Evolutionary conservation across 805 yeast species (phyloP), one percentile per base, ranked within the genome.

Genomic region (Alloascoidea hylecoeti): DNA sequence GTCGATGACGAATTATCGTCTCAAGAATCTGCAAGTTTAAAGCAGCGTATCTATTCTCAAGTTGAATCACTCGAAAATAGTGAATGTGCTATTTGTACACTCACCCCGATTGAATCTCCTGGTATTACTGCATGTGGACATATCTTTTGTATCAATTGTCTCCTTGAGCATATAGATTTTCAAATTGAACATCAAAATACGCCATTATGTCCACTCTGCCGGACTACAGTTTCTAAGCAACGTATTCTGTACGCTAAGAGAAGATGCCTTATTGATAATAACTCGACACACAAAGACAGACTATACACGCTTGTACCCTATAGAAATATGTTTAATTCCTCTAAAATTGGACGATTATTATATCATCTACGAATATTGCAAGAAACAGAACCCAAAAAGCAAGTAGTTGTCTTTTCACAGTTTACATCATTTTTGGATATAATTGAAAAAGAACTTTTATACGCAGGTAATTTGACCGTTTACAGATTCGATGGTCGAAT

Each of bases 331-430:
- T 46, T 58, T 14, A 67, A 75, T 36, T 78, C 95, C 0, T 71
- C 94, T 0, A 86, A 86, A 52, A 63, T 83, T 12, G 71, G 72
- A 45, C 85, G 94, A 0, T 60, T 86, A 17, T 41, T 82, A 3
- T 56, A 63, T 3, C 85, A 80, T 49, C 55, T 85, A 14, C 60
- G 70, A 28, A 58, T 56, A 17, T 56, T 80, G 13, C 67, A 65
- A 40, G 71, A 67, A 17, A 72, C 70, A 13, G 63, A 70, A 5
- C 72, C 78, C 0, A 75, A 74, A 13, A 83, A 77, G 41, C 85
- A 81, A 48, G 73, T 81, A 3, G 86, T 89, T 37, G 88, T 89
- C 0, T 89, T 89, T 50, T 85, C 96, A 2, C 96, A 89, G 48
- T 88, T 88, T 49, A 81, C 95, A 0, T 68, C 83, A 0, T 89